These are phyloP conservation scores for Fimicolochytrium jonesii DNA, from an alignment of 192 early-diverging fungal species.

Conservation along the genomic window DNA sequence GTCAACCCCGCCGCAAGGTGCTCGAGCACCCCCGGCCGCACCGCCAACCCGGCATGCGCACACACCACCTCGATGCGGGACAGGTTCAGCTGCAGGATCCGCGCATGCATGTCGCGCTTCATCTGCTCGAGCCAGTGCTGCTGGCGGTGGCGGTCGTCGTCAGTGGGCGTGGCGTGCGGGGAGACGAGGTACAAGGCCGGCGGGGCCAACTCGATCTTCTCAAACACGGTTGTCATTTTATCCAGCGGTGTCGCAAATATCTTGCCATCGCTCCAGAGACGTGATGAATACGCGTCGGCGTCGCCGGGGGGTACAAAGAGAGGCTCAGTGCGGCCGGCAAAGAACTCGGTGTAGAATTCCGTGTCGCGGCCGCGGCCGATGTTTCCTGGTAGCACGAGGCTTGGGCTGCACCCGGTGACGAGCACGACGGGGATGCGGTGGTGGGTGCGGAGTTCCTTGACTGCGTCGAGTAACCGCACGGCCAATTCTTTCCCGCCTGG, in stretches of 20 bases:
- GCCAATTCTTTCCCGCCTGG: conserved; percentile 25
- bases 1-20: no score
- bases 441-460: conserved; percentile 7
- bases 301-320: no score
- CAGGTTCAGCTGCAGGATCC: conserved; percentile 35
- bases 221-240: conserved; percentile 32
- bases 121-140: conserved; percentile 24
- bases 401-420: conserved; percentile 29
- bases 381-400: conserved; percentile 24
- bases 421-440: conserved; percentile 28
- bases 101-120: conserved; percentile 6
- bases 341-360: conserved; percentile 22
- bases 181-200: conserved; percentile 17
- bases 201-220: conserved; percentile 39
- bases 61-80: conserved; percentile 11
- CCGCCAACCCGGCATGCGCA: no score
- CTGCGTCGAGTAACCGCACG: conserved; percentile 22
- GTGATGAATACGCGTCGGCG: no score
- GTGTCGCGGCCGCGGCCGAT: conserved; percentile 3
- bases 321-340: conserved; percentile 11
- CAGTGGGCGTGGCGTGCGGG: background rate
- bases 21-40: no score
- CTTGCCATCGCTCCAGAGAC: conserved; percentile 1
- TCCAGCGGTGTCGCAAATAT: conserved; percentile 37
- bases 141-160: background rate